Base-by-base conservation (phyloP, 805 yeast species). In the Schizosaccharomyces cryophilus region DNA sequence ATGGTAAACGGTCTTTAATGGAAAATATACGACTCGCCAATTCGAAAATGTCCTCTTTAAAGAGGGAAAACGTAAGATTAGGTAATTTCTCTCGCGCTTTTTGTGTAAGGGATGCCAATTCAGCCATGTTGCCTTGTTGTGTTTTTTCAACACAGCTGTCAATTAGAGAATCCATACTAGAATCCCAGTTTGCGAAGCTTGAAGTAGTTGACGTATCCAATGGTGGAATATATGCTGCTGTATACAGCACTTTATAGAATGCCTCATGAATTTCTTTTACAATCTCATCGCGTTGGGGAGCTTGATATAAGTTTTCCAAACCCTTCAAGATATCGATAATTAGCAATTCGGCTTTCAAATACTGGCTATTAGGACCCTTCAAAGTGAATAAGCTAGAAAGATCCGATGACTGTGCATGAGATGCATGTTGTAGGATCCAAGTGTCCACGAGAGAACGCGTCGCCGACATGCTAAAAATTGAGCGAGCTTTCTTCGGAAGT, bases 221-320 rank as follows among this genome's bases (percentile, higher is more conserved):
- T 6, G 26, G 13, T n/a, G 51, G 51, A 9, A 45, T 11, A 3
- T 24, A 19, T 45, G 51, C 51, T 5, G 21, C 26, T 24, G 51
- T 24, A 26, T 51, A 51, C 15, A 51, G 26, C 7, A 51, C 56
- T 13, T 51, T 51, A 29, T 51, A 30, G 6, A 64, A 3, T 5
- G 61, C 42, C 58, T 63, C 65, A 24, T 55, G 58, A 19, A 64
- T 64, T 38, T 54, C 62, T 40, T 61, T 62, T 19, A 63, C 65
- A 35, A 64, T 62, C 35, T 64, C 65, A 51, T 61, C 65, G 6
- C 62, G 61, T 54, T 61, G 64, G 9, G 65, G 65, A 4, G 65
- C 61, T 21, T 17, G 30, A 17, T 51, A 51, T 17, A 51, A 5
- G 19, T 24, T 6, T 19, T 21, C n/a, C 1, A 51, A 29, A 17